Evolutionary conservation across 768 basidiomycete genomes (phyloP).

Genomic region (Lyophyllum decastes): DNA sequence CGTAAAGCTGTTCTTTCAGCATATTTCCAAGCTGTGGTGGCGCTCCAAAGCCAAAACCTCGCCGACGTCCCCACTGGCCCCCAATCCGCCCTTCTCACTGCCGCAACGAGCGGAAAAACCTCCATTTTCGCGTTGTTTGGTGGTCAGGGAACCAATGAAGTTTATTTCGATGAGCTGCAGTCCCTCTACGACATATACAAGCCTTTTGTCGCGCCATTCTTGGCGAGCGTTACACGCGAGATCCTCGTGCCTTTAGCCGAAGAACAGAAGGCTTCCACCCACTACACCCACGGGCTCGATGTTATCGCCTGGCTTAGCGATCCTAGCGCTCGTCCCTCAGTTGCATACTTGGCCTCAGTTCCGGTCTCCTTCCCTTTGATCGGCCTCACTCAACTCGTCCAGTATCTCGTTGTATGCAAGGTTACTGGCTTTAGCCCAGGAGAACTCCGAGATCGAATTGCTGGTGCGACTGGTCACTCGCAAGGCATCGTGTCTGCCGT

Average conservation of each 20-base stretch:
- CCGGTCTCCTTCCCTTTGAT: conserved; percentile 96
- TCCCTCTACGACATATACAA: conserved; percentile 88
- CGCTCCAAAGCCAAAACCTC: conserved; percentile 59
- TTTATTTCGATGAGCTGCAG: conserved; percentile 97
- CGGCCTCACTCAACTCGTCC: conserved; percentile 92
- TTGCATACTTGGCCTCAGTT: conserved; percentile 87
- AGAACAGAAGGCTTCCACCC: conserved; percentile 57
- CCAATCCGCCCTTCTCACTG: conserved; percentile 67
- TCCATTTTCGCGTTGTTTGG: conserved; percentile 93
- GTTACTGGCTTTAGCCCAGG: conserved; percentile 77
- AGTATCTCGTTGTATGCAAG: conserved; percentile 83
- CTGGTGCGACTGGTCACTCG: conserved; percentile 94
- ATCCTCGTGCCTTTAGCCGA: conserved; percentile 73
- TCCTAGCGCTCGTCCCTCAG: conserved; percentile 66
- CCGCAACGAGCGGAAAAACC: conserved; percentile 60
- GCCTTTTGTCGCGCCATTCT: conserved; percentile 78
- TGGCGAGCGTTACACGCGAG: conserved; percentile 60
- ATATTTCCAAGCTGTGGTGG: conserved; percentile 77
- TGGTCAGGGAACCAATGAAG: conserved; percentile 97
- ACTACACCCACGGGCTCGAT: conserved; percentile 82
- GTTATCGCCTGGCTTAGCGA: conserved; percentile 84
- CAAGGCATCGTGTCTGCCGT: conserved; percentile 97
- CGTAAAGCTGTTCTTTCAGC: conserved; percentile 76
- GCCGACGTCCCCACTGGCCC: conserved; percentile 59
- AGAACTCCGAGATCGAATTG: conserved; percentile 72